Percentiles rank a stretch among this genome's conserved stretches.
These are phyloP conservation scores for Mycena venus DNA, from an alignment of 768 basidiomycete genomes.

Conservation along the genomic window DNA sequence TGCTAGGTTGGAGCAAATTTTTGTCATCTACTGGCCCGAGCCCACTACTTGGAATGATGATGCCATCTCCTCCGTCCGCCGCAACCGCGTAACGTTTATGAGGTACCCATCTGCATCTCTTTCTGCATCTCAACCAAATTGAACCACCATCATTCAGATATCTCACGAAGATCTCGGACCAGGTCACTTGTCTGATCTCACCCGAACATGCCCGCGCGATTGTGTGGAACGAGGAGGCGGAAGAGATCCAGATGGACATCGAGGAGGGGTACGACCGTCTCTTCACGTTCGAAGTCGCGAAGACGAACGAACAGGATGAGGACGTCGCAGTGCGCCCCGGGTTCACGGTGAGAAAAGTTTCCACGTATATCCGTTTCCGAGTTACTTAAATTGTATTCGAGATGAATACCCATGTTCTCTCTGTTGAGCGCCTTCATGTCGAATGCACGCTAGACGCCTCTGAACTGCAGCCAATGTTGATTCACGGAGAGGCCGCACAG, in stretches of 20 bases:
- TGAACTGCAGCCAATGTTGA: constrained; percentile 41
- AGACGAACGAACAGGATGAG: constrained; percentile 70
- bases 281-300: constrained; percentile 66
- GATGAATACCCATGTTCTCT: constrained; percentile 26
- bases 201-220: constrained; percentile 59
- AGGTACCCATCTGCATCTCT: constrained; percentile 49
- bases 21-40: constrained; percentile 75
- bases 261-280: constrained; percentile 62
- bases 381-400: background rate
- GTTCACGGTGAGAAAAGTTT: constrained; percentile 53
- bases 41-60: constrained; percentile 69
- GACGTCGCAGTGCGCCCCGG: constrained; percentile 57
- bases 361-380: background rate
- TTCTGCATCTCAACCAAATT: background rate
- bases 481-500: constrained; percentile 56
- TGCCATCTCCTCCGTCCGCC: constrained; percentile 56
- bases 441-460: constrained; percentile 21
- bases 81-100: constrained; percentile 75
- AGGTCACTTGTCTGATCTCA: constrained; percentile 65
- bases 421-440: constrained; percentile 6
- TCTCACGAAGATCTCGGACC: constrained; percentile 71
- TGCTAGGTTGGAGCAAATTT: constrained; percentile 46
- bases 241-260: constrained; percentile 41
- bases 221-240: constrained; percentile 55
- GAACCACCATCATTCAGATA: constrained; percentile 54